These are phyloP conservation scores for Scheffersomyces coipomensis DNA, from an alignment of 805 yeast genomes.

Conservation along the genomic window DNA sequence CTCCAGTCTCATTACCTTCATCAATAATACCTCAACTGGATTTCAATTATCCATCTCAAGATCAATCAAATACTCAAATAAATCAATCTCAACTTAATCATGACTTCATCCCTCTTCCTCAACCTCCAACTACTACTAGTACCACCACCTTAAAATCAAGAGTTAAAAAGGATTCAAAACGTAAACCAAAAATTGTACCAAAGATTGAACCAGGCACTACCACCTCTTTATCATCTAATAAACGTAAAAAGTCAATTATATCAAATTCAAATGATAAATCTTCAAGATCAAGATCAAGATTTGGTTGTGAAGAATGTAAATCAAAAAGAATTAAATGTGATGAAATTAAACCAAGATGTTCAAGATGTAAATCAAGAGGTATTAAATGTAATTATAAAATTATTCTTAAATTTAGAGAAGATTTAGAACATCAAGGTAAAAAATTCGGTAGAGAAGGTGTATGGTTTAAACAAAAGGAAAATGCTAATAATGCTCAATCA, in stretches of 20 bases:
- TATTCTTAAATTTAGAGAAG: conserved; percentile 23
- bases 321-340: conserved; percentile 22
- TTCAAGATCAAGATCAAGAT: conserved; percentile 15
- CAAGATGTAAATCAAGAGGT: conserved; percentile 15
- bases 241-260: neutral
- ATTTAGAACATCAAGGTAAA: conserved; percentile 21
- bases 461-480: conserved; percentile 15
- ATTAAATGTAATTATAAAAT: conserved; percentile 17
- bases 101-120: neutral
- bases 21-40: neutral
- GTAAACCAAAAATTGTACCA: neutral
- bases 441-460: conserved; percentile 28
- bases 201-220: neutral
- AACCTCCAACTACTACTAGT: neutral
- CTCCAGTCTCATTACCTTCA: neutral
- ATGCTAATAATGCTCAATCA: conserved; percentile 3
- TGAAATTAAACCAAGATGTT: conserved; percentile 23
- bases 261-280: conserved; percentile 2
- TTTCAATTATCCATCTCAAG: too few relatives aligned
- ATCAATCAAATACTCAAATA: too few relatives aligned
- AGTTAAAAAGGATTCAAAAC: neutral
- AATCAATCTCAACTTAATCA: neutral
- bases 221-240: neutral
- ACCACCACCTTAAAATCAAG: neutral
- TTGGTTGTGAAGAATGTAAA: conserved; percentile 23